Conservation (phyloP, 2,329 filamentous ascomycete genomes). For the Huntiella savannae region DNA sequence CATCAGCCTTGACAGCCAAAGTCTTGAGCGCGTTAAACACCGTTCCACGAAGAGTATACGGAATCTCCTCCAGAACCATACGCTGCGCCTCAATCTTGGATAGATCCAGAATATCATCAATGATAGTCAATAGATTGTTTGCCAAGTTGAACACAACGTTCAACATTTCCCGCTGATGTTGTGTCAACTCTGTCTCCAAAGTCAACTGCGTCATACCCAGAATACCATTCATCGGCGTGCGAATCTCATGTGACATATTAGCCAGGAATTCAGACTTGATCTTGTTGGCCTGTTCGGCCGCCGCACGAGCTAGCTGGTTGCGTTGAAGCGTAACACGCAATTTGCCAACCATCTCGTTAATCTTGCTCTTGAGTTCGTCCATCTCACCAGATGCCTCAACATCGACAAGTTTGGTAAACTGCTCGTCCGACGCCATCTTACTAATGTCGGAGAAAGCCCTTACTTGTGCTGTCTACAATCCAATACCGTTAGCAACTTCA, state of each 20-base stretch:
- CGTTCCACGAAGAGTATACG: slow-evolving; percentile 80
- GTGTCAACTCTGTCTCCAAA: slow-evolving; percentile 81
- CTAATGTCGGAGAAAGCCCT: slow-evolving; percentile 96
- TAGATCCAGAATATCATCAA: slow-evolving; percentile 63
- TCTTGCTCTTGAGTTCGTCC: slow-evolving; percentile 97
- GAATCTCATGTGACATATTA: slow-evolving; percentile 97
- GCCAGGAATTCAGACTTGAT: slow-evolving; percentile 97
- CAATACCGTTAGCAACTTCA: slow-evolving; percentile 19
- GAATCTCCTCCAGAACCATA: slow-evolving; percentile 97
- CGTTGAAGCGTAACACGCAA: slow-evolving; percentile 88
- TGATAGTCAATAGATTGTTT: slow-evolving; percentile 90
- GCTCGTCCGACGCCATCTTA: slow-evolving; percentile 89
- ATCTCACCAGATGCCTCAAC: slow-evolving; percentile 96
- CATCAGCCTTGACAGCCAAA: slow-evolving; percentile 89
- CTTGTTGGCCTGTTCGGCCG: slow-evolving; percentile 89
- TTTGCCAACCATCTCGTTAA: slow-evolving; percentile 98
- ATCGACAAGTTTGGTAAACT: slow-evolving; percentile 92
- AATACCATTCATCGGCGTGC: slow-evolving; percentile 93
- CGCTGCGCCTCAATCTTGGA: slow-evolving; percentile 83
- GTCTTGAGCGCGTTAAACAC: slow-evolving; percentile 97
- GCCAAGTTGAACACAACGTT: slow-evolving; percentile 95
- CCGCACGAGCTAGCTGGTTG: slow-evolving; percentile 88
- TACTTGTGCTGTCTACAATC: slow-evolving; percentile 67
- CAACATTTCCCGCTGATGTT: slow-evolving; percentile 93
- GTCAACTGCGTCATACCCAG: slow-evolving; percentile 97